These are phyloP conservation scores for Yamadazyma tumulicola DNA, from an alignment of 805 yeast species.

Conservation along the genomic window DNA sequence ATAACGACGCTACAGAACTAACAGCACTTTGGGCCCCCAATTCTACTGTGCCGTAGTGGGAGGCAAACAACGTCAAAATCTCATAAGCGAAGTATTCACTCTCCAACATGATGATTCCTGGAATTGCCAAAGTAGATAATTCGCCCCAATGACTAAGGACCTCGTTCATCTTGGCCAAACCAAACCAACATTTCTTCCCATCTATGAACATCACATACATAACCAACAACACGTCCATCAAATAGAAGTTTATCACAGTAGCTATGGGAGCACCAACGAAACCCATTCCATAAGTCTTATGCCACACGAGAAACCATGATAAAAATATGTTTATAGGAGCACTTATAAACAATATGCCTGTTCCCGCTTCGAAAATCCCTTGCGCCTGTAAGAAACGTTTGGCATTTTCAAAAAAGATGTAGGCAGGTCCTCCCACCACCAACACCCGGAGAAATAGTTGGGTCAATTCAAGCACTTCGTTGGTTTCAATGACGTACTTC, in stretches of 20 bases:
- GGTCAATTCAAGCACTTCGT: constrained; percentile 34
- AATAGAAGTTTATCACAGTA: constrained; percentile 39
- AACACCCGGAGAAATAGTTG: constrained; percentile 31
- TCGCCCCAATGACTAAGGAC: constrained; percentile 34
- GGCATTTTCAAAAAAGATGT: constrained; percentile 39
- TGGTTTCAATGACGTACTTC: constrained; percentile 27
- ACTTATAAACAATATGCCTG: constrained; percentile 38
- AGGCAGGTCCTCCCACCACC: constrained; percentile 40
- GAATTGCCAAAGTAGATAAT: constrained; percentile 36
- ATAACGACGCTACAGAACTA: constrained; percentile 42
- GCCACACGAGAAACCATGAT: constrained; percentile 43
- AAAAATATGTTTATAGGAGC: constrained; percentile 41
- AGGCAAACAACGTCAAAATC: constrained; percentile 43
- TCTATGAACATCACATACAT: constrained; percentile 47
- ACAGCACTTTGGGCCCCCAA: constrained; percentile 53
- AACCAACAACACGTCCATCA: constrained; percentile 34
- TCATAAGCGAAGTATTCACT: constrained; percentile 46
- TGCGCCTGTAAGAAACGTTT: constrained; percentile 44
- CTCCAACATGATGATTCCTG: constrained; percentile 45
- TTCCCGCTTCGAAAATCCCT: constrained; percentile 47
- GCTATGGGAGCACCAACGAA: constrained; percentile 44
- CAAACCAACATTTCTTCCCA: constrained; percentile 71
- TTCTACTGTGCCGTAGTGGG: constrained; percentile 46
- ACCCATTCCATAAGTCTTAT: constrained; percentile 36
- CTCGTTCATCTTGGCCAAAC: constrained; percentile 38